Evolutionary conservation across 2,329 filamentous ascomycete species (phyloP), one percentile per base, ranked within the genome.

Genomic region (Rhinocladiella similis): DNA sequence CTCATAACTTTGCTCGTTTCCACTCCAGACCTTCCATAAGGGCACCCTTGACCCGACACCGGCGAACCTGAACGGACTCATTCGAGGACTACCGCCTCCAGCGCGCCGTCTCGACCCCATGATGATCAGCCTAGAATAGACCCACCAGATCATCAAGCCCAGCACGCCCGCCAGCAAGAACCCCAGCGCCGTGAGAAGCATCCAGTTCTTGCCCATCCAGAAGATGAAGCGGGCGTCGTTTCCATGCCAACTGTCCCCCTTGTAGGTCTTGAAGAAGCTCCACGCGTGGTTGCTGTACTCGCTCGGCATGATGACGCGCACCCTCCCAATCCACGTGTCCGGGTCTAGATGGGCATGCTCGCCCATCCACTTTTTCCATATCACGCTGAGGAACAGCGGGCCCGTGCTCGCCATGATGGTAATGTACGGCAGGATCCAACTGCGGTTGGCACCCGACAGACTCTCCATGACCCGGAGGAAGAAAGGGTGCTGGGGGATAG

Each of bases 391-490:
- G 75, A 90, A 92, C 27, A 92, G 75, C 0, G 89, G 89, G 0
- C 89, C 89, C 0, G 89, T 89, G 9, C 84, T 85, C 46, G 87
- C 86, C 89, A 92, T 92, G 65, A 92, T 87, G 20, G 87, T 90
- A 66, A 89, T 87, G 70, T 92, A 91, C 14, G 85, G 82, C 59
- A 86, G 70, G 38, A 84, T 67, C 88, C 88, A 92, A 61, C 82
- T 83, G 57, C 83, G 80, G 67, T 89, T 81, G 71, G 89, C 90
- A 53, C 79, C 77, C 55, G 83, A 80, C n/a, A 92, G 75, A 12
- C 81, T 78, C 60, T 88, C 80, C 65, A 90, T 88, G 38, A 88
- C 85, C 47, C 80, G 78, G 49, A 85, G 76, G 77, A 91, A 91
- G 75, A 90, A 90, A 0, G 88, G 88, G 65, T 92, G 89, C 58